phyloP scores from a whole-genome alignment of 306 rosid genomes.

The Vigna nakashimae region DNA sequence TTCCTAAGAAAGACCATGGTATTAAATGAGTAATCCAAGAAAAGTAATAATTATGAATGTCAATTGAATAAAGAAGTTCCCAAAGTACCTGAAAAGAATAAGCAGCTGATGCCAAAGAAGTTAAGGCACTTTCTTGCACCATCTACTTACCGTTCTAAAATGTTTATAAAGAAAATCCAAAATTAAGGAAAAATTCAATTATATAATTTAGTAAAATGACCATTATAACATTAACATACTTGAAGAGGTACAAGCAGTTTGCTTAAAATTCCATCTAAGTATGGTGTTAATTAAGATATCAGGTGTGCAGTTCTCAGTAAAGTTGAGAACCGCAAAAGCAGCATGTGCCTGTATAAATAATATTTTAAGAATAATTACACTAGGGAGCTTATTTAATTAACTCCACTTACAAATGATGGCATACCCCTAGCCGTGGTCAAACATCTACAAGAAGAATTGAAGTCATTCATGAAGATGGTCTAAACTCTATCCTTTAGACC shows the following conservation, averaged over 20 bases:
- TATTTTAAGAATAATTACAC: constrained; percentile 9
- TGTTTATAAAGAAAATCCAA: constrained; percentile 22
- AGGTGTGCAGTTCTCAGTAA: constrained; percentile 97
- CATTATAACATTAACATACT: constrained; percentile 55
- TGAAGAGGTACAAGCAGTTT: constrained; percentile 92
- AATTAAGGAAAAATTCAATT: not conserved
- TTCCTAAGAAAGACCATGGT: constrained; percentile 57
- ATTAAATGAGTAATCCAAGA: constrained; percentile 42
- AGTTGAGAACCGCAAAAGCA: constrained; percentile 98
- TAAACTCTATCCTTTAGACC: no score
- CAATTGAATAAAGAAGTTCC: not conserved
- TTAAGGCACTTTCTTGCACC: constrained; percentile 99
- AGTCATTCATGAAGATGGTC: no score
- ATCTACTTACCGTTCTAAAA: constrained; percentile 93
- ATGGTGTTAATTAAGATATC: constrained; percentile 85
- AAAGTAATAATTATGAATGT: constrained; percentile 36
- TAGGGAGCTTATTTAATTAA: not conserved
- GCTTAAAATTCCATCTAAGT: constrained; percentile 94
- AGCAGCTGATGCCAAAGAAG: constrained; percentile 97
- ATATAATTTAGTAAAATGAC: constrained; percentile 13
- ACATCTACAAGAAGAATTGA: no score
- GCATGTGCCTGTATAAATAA: constrained; percentile 85
- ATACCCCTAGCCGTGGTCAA: no score
- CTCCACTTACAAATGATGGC: not conserved
- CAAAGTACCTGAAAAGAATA: constrained; percentile 95